Conservation (phyloP, 164 flowering plant species). For the Umbellularia californica region DNA sequence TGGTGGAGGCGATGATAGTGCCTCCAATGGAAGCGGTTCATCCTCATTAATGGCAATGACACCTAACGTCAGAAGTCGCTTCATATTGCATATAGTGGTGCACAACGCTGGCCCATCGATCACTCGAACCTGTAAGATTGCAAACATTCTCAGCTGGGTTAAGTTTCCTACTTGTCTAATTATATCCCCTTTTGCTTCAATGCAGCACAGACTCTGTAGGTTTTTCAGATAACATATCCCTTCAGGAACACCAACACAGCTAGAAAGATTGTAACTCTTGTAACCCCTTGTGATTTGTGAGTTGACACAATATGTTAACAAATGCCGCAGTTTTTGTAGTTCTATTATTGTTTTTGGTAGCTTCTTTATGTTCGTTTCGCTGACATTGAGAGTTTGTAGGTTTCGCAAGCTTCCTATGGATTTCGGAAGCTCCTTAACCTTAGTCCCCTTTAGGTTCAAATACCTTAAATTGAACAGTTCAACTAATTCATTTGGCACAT, state of each 20-base stretch:
- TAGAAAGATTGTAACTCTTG: slow-evolving; percentile 1
- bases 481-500: neutral
- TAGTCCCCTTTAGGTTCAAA: neutral
- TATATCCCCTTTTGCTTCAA: slow-evolving; percentile 25
- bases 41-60: slow-evolving; percentile 20
- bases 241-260: slow-evolving; percentile 18
- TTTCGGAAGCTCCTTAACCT: neutral
- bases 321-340: neutral
- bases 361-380: neutral
- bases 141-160: slow-evolving; percentile 32
- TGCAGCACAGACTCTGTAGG: slow-evolving; percentile 28
- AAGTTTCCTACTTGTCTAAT: slow-evolving; percentile 23
- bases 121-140: slow-evolving; percentile 19
- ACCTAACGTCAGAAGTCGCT: slow-evolving; percentile 21
- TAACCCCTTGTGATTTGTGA: neutral
- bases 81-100: slow-evolving; percentile 30
- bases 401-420: neutral
- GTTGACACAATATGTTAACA: slow-evolving; percentile 5
- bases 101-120: slow-evolving; percentile 24
- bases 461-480: neutral
- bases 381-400: neutral
- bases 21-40: slow-evolving; percentile 20
- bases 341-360: neutral
- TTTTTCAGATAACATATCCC: slow-evolving; percentile 23
- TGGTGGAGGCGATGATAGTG: slow-evolving; percentile 15